Evolutionary conservation across 352 stramenopile species (phyloP), one percentile per base, ranked within the genome.

Genomic region (Phytophthora capsici): DNA sequence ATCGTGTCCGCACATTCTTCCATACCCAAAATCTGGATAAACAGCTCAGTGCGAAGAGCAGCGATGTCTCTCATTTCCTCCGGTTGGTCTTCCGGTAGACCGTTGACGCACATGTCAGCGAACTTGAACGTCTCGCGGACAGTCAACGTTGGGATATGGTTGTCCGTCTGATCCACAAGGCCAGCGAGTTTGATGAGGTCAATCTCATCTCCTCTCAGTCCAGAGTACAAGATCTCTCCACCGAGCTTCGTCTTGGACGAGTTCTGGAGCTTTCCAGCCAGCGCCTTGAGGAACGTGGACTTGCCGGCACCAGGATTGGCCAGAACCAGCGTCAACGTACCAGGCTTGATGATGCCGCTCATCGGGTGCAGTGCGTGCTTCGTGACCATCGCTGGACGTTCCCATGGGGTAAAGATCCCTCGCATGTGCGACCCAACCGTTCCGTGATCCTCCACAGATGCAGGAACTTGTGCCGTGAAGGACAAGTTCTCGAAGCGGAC

Each of bases 1-100:
- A 97, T 88, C 1, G 94, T 98, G 67, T 98, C 84, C 17, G 75
- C 81, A 20, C 95, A 97, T 52, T 92, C 81, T 17, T 73, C 79
- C 13, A 98, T 68, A 16, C 91, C 94, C 10, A 98, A 69, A 3
- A 89, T 84, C 26, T 80, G 70, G 1, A 97, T 44, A 16, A 88
- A 84, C 16, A 90, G 66, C 45, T 93, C 77, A 5, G 78, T 87
- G 2, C 75, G 36, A 6, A 96, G 62, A 14, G 91, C 58, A 9
- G 78, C 78, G 43, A 85, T 89, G 37, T 84, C 63, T 16, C 81
- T 73, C 48, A 96, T 70, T 65, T 97, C 81, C 52, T 97, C 70
- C 1, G 89, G 65, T 47, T 88, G 76, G 52, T 84, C 57, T 8
- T 89, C 66, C 0, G 80, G 76, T 1, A 54, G 65, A 0, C 73